Conservation (phyloP, 2,329 filamentous ascomycete genomes). For the Apiospora kogelbergensis region DNA sequence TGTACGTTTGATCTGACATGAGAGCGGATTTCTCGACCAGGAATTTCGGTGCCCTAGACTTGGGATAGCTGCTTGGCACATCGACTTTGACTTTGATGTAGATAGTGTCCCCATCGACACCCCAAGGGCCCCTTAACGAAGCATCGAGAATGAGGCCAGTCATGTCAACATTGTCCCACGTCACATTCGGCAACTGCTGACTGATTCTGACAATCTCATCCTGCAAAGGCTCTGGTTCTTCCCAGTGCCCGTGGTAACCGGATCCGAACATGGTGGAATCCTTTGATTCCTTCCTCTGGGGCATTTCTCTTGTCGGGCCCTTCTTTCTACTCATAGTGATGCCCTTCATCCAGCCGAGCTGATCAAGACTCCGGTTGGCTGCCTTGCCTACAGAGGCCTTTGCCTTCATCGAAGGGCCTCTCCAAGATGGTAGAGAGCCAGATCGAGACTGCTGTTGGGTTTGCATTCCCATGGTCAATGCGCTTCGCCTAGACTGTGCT, state of each 20-base stretch:
- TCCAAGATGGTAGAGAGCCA: slow-evolving; percentile 44
- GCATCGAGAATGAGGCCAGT: slow-evolving; percentile 57
- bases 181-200: slow-evolving; percentile 61
- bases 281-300: slow-evolving; percentile 52
- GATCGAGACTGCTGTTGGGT: slow-evolving; percentile 38
- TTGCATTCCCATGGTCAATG: slow-evolving; percentile 44
- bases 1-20: slow-evolving; percentile 57
- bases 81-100: slow-evolving; percentile 63
- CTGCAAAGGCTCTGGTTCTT: slow-evolving; percentile 60
- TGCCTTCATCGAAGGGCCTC: slow-evolving; percentile 59
- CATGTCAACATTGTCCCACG: slow-evolving; percentile 65
- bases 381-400: slow-evolving; percentile 43
- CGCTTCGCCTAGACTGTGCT: slow-evolving; percentile 42
- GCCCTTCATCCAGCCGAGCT: slow-evolving; percentile 70
- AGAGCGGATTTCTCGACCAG: slow-evolving; percentile 61
- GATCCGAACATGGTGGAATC: slow-evolving; percentile 52
- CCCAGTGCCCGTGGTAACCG: slow-evolving; percentile 56
- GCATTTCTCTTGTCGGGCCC: slow-evolving; percentile 37
- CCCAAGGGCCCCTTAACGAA: slow-evolving; percentile 67
- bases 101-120: slow-evolving; percentile 53
- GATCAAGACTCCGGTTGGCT: slow-evolving; percentile 50
- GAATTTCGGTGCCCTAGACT: slow-evolving; percentile 57
- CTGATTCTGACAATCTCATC: slow-evolving; percentile 65
- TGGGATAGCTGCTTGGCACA: slow-evolving; percentile 60
- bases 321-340: slow-evolving; percentile 63